phyloP scores from a whole-genome alignment of 2,329 filamentous ascomycete species.

The Cladophialophora bantiana region DNA sequence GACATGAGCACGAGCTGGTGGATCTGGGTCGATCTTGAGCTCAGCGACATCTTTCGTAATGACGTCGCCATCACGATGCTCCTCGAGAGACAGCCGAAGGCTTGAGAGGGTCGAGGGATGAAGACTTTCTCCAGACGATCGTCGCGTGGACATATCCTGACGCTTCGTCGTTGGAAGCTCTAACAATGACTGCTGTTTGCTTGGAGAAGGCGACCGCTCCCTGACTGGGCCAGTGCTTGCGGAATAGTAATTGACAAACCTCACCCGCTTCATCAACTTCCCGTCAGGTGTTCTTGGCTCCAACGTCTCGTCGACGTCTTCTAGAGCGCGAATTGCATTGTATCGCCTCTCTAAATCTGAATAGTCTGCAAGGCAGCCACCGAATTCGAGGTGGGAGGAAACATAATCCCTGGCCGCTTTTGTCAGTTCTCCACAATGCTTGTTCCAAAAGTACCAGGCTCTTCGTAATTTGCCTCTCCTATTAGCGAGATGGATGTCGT shows the following conservation, averaged over 20 bases:
- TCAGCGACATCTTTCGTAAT: conserved; percentile 44
- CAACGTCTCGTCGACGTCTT: conserved; percentile 69
- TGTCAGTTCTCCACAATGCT: conserved; percentile 76
- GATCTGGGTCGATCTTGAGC: conserved; percentile 29
- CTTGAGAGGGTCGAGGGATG: conserved; percentile 40
- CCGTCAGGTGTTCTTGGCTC: conserved; percentile 44
- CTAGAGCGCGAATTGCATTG: conserved; percentile 70
- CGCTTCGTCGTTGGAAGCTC: conserved; percentile 16
- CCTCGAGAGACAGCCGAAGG: conserved; percentile 56
- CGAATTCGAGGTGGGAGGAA: conserved; percentile 83
- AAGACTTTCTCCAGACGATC: conserved; percentile 21
- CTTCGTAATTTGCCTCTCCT: conserved; percentile 69
- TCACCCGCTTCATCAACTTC: conserved; percentile 58
- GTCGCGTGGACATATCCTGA: conserved; percentile 2
- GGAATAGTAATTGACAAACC: conserved; percentile 91
- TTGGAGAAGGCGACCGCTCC: conserved; percentile 39
- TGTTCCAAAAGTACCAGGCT: conserved; percentile 78
- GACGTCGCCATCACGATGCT: conserved; percentile 50
- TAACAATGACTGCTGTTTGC: background rate
- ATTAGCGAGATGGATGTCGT: conserved; percentile 74
- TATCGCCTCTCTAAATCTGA: conserved; percentile 74
- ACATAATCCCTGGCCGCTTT: conserved; percentile 76
- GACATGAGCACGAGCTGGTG: conserved; percentile 7
- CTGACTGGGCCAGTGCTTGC: conserved; percentile 78
- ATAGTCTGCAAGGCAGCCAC: conserved; percentile 79